Conservation (phyloP, 2,329 filamentous ascomycete species). For the Ambrosiella cleistominuta region DNA sequence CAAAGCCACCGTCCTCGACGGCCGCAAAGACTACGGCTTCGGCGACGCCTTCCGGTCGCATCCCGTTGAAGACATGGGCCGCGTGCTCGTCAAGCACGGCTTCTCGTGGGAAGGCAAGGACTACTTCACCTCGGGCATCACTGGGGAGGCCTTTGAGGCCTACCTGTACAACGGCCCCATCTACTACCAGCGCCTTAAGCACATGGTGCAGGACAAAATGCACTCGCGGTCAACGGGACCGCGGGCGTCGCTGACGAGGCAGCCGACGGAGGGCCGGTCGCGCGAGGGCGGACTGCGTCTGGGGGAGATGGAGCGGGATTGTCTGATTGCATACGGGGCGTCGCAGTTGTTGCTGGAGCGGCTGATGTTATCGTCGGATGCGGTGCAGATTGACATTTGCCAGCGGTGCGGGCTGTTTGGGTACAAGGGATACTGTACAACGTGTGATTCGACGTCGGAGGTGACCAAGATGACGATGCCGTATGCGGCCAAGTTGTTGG, state of each 20-base stretch:
- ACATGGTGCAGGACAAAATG: constrained; percentile 99
- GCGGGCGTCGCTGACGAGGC: constrained; percentile 76
- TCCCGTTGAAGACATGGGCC: constrained; percentile 75
- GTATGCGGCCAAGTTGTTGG: constrained; percentile 87
- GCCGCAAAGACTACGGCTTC: constrained; percentile 71
- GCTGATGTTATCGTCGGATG: constrained; percentile 86
- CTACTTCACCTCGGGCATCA: constrained; percentile 87
- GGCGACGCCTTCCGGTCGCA: constrained; percentile 67
- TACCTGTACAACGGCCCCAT: constrained; percentile 98
- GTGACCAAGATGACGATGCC: constrained; percentile 92
- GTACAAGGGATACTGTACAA: constrained; percentile 86
- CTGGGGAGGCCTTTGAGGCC: constrained; percentile 79
- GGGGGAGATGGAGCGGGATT: constrained; percentile 98
- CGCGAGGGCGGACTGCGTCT: constrained; percentile 80
- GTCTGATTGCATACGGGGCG: constrained; percentile 89
- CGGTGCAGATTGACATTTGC: constrained; percentile 81
- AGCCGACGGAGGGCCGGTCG: constrained; percentile 90
- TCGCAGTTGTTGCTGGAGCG: constrained; percentile 82
- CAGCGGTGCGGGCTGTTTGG: constrained; percentile 90
- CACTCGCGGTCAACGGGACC: constrained; percentile 85
- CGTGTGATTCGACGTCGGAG: constrained; percentile 66
- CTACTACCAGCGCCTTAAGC: constrained; percentile 98
- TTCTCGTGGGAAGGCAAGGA: constrained; percentile 97
- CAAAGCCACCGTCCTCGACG: constrained; percentile 77
- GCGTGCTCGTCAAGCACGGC: constrained; percentile 67